A percentile compares a stretch with the other conserved stretches of the same genome.
Conservation (phyloP, 352 stramenopile species). For the Sclerospora graminicola region DNA sequence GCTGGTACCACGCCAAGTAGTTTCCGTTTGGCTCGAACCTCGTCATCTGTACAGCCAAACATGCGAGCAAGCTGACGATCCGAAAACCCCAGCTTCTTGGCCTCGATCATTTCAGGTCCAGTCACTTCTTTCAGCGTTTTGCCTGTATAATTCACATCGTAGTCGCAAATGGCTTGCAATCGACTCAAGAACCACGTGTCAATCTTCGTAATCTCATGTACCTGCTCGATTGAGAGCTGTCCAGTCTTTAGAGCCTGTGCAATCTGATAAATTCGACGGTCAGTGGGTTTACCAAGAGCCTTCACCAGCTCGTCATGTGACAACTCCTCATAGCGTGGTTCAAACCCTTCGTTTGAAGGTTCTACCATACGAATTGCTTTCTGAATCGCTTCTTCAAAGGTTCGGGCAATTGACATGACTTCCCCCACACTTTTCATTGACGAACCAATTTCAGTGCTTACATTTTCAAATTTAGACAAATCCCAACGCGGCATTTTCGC, state of each 20-base stretch:
- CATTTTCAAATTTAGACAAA: slow-evolving; percentile 93
- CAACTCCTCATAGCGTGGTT: slow-evolving; percentile 65
- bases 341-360: slow-evolving; percentile 75
- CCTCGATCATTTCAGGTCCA: slow-evolving; percentile 39
- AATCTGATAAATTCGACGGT: slow-evolving; percentile 82
- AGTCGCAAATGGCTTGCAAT: slow-evolving; percentile 81
- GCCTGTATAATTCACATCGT: slow-evolving; percentile 74
- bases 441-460: slow-evolving; percentile 92
- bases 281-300: slow-evolving; percentile 52
- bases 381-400: slow-evolving; percentile 95
- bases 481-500: slow-evolving; percentile 97
- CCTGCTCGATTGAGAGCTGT: slow-evolving; percentile 89
- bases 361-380: slow-evolving; percentile 98
- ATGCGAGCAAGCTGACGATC: slow-evolving; percentile 85
- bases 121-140: slow-evolving; percentile 45
- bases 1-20: slow-evolving; percentile 69
- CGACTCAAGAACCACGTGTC: slow-evolving; percentile 98
- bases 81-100: slow-evolving; percentile 88
- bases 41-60: slow-evolving; percentile 69
- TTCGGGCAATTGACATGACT: slow-evolving; percentile 94
- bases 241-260: slow-evolving; percentile 83
- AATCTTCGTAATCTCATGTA: slow-evolving; percentile 98
- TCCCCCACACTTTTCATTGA: slow-evolving; percentile 97
- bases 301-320: slow-evolving; percentile 60
- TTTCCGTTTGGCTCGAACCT: slow-evolving; percentile 78